Base-by-base conservation (phyloP, 768 basidiomycete genomes). In the Pleurotus sapidus region DNA sequence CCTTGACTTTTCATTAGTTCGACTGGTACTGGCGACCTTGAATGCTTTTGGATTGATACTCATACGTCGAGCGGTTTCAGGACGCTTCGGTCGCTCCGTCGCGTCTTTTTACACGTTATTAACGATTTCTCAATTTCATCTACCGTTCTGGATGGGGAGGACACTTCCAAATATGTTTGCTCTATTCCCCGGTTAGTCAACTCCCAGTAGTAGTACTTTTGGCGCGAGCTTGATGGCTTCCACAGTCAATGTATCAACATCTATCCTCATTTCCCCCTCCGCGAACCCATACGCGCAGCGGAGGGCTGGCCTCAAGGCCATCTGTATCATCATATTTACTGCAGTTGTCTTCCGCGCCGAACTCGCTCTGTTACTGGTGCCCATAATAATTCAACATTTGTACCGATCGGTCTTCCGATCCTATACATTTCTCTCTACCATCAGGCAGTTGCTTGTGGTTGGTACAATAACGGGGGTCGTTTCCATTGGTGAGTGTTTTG, bases 101-200 rank as follows among this genome's bases (percentile, higher is more conserved):
- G 76, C 84, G 12, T 64, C 78, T 14, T 77, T 83, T 63, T 96
- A 88, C 67, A 70, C 81, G 1, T 60, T 95, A 0, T 67, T 97
- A n/a, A 84, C 85, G 3, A 78, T 84, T 61, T 84, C 88, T 0
- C 94, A 96, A 66, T 98, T 97, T 66, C 97, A 98, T 67, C 67
- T 95, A 4, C 87, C 87, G 5, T 99, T 93, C 69, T 98, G 93
- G 88, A 91, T 94, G 78, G 87, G 94, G 2, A 74, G 97, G 55
- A 97, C 96, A 0, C 71, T 98, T 5, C 96, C 97, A 1, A 99
- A 98, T 68, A 96, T 94, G 87, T 86, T 95, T 60, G 94, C 94
- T 3, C 72, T 95, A 15, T 74, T 89, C 2, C 84, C 87, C 46
- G 91, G 94, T 95, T 60, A 20, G 72, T 61, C n/a, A n/a, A 40